Percentiles rank a stretch among this genome's conserved stretches.
These are phyloP conservation scores for Cordyceps pruinosa DNA, from an alignment of 2,329 filamentous ascomycete species.

Conservation along the genomic window DNA sequence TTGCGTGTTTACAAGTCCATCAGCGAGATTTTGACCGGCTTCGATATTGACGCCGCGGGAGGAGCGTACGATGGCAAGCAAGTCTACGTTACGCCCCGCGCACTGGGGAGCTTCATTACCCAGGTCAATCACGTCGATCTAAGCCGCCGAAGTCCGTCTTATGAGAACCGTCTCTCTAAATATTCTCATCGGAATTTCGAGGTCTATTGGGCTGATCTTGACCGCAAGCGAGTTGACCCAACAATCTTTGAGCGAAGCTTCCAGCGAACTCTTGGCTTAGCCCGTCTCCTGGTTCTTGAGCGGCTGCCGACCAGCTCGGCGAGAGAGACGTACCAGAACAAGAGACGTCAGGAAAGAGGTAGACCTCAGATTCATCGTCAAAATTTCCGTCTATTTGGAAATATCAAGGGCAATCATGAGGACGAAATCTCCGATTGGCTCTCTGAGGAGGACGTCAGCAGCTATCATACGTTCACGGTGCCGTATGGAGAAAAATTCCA, in stretches of 20 bases:
- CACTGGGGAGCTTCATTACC: slow-evolving; percentile 71
- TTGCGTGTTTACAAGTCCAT: slow-evolving; percentile 78
- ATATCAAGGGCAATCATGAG: slow-evolving; percentile 70
- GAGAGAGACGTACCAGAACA: slow-evolving; percentile 62
- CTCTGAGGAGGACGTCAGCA: slow-evolving; percentile 66
- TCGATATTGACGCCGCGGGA: slow-evolving; percentile 80
- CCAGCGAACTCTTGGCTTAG: slow-evolving; percentile 65
- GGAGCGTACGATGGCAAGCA: slow-evolving; percentile 74
- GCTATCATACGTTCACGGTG: slow-evolving; percentile 72
- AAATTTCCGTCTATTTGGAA: slow-evolving; percentile 46
- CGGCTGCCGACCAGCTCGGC: slow-evolving; percentile 63
- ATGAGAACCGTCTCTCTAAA: slow-evolving; percentile 80
- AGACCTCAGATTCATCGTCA: slow-evolving; percentile 48
- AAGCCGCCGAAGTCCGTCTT: slow-evolving; percentile 72
- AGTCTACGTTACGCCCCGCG: slow-evolving; percentile 72
- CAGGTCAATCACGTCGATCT: slow-evolving; percentile 78
- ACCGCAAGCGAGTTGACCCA: slow-evolving; percentile 70
- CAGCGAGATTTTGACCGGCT: slow-evolving; percentile 78
- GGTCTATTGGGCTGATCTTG: slow-evolving; percentile 68
- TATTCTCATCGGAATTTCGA: slow-evolving; percentile 82
- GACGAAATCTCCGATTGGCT: slow-evolving; percentile 83
- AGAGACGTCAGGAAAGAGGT: slow-evolving; percentile 65
- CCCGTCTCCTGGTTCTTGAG: slow-evolving; percentile 72
- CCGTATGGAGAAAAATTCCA: slow-evolving; percentile 57
- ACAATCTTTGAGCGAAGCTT: slow-evolving; percentile 84